phyloP scores from a whole-genome alignment of 768 basidiomycete species.

The Russula brevipes region DNA sequence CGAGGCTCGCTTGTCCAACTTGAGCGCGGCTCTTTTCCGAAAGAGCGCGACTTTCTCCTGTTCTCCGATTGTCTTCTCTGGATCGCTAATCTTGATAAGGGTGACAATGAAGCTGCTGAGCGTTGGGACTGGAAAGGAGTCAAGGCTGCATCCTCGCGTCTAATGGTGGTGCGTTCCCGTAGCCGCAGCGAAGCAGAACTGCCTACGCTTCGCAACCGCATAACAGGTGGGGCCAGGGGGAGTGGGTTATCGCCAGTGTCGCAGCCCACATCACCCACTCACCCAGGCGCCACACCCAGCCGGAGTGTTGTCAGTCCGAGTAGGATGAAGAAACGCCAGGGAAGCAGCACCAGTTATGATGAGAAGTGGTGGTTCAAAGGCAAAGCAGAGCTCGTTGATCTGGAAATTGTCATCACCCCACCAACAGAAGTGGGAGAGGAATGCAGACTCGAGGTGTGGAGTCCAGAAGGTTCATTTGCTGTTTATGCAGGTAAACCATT shows the following conservation, averaged over 20 bases:
- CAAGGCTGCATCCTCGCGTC: slow-evolving; percentile 24
- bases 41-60: slow-evolving; percentile 68
- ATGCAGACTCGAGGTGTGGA: slow-evolving; percentile 63
- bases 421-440: slow-evolving; percentile 48
- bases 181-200: slow-evolving; percentile 62
- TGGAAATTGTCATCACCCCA: slow-evolving; percentile 61
- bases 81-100: slow-evolving; percentile 48
- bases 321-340: slow-evolving; percentile 30
- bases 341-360: slow-evolving; percentile 39
- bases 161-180: slow-evolving; percentile 41
- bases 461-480: slow-evolving; percentile 73
- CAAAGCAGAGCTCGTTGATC: slow-evolving; percentile 60
- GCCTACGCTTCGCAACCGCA: slow-evolving; percentile 27
- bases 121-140: slow-evolving; percentile 26
- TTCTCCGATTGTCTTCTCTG: slow-evolving; percentile 81
- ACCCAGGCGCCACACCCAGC: slow-evolving; percentile 16
- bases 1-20: slow-evolving; percentile 58
- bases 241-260: background rate
- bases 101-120: slow-evolving; percentile 25
- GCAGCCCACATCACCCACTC: slow-evolving; percentile 8
- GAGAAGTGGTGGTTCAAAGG: slow-evolving; percentile 76
- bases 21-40: slow-evolving; percentile 45
- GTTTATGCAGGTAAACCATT: slow-evolving; percentile 55
- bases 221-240: background rate
- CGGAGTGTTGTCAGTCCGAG: slow-evolving; percentile 28